Percentiles rank a stretch among this genome's conserved stretches.
phyloP scores from a whole-genome alignment of 257 asterid genomes.

The Echium plantagineum region DNA sequence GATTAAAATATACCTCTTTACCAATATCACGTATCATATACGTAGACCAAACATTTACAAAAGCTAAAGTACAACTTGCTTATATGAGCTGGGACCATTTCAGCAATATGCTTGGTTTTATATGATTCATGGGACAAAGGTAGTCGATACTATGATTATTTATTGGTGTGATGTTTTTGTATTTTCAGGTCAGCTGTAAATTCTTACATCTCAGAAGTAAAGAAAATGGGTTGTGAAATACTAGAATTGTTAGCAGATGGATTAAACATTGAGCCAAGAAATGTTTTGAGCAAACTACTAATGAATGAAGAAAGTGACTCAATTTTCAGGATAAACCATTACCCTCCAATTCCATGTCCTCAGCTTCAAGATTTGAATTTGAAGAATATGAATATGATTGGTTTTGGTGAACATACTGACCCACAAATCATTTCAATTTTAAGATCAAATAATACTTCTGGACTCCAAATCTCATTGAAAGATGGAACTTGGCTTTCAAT shows the following conservation, averaged over 20 bases:
- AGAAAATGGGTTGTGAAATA: slow-evolving; percentile 29
- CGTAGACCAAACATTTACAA: no score
- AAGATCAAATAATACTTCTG: slow-evolving; percentile 66
- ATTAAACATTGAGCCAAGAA: slow-evolving; percentile 17
- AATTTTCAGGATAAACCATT: slow-evolving; percentile 36
- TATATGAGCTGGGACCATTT: no score
- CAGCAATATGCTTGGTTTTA: no score
- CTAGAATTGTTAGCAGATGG: slow-evolving; percentile 31
- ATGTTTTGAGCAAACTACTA: slow-evolving; percentile 24
- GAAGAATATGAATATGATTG: slow-evolving; percentile 31
- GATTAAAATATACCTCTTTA: no score
- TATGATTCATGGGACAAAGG: no score
- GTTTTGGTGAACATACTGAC: slow-evolving; percentile 79
- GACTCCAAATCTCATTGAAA: slow-evolving; percentile 54
- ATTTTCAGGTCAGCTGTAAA: slow-evolving; percentile 22
- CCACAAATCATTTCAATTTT: slow-evolving; percentile 79
- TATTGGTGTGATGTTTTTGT: not conserved
- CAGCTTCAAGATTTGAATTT: slow-evolving; percentile 21
- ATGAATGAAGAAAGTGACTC: slow-evolving; percentile 35
- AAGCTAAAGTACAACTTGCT: no score
- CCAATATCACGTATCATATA: no score
- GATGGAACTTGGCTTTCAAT: slow-evolving; percentile 61
- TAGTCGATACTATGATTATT: no score
- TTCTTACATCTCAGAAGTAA: slow-evolving; percentile 20
- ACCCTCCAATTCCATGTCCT: slow-evolving; percentile 59